phyloP scores from a whole-genome alignment of 164 flowering plant genomes.

The Aristolochia fimbriata region DNA sequence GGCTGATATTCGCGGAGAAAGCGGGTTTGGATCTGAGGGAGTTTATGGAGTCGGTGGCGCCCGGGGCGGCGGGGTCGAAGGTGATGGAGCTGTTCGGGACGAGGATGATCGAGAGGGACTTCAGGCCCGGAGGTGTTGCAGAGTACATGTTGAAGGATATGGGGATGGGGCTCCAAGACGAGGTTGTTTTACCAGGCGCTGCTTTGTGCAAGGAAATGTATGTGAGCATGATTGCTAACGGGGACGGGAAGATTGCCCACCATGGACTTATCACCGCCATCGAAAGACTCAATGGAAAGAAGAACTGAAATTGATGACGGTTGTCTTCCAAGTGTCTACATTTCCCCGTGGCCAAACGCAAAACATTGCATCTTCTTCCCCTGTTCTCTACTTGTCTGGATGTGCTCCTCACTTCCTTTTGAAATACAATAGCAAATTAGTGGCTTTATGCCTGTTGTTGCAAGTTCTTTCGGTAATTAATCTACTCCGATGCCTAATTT shows the following conservation, averaged over 20 bases:
- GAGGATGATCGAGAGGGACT: constrained; percentile 66
- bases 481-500: too few species aligned
- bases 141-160: constrained; percentile 83
- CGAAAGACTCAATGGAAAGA: not conserved
- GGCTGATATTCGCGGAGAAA: constrained; percentile 48
- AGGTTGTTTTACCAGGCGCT: constrained; percentile 60
- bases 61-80: constrained; percentile 51
- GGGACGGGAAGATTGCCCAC: constrained; percentile 62
- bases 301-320: too few species aligned
- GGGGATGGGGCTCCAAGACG: constrained; percentile 64
- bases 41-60: constrained; percentile 10
- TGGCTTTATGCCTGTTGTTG: too few species aligned
- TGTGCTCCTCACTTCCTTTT: too few species aligned
- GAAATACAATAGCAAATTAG: too few species aligned
- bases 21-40: constrained; percentile 49
- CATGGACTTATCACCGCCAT: constrained; percentile 54
- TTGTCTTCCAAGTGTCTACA: too few species aligned
- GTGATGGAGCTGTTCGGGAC: constrained; percentile 66
- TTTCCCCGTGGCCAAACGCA: too few species aligned
- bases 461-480: too few species aligned
- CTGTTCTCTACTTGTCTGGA: too few species aligned
- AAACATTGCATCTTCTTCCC: too few species aligned
- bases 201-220: constrained; percentile 57
- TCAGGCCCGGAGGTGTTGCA: constrained; percentile 57
- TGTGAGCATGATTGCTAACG: constrained; percentile 60